Evolutionary conservation across 192 early-diverging fungal genomes (phyloP), one percentile per base, ranked within the genome.

Genomic region (Mortierella hygrophila): DNA sequence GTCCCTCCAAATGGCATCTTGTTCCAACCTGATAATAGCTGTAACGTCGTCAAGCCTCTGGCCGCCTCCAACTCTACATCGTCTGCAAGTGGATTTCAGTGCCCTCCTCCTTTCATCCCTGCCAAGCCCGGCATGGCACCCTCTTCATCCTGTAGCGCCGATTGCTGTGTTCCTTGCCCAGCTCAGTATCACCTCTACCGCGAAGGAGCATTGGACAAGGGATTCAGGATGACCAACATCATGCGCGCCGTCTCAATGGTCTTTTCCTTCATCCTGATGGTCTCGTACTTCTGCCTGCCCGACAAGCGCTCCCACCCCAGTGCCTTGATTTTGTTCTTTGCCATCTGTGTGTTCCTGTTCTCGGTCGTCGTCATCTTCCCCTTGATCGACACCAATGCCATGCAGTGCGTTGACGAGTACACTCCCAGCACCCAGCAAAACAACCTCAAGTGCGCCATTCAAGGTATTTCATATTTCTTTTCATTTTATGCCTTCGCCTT

Each of bases 91-190:
- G 81, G 70, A 46, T 16, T 11, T 82, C 3, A 84, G 76, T 90
- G 90, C 32, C 77, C 77, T 11, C 7, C 81, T 20, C 88, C 89
- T 3, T 91, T 90, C 29, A 68, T 90, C 41, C 54, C 52, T 29
- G 29, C 8, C 81, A 90, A 72, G 77, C 71, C 71, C 29, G 60
- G 29, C 29, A 65, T 65, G 60, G 9, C 60, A 32, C 60, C 60
- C 13, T 65, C 60, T 15, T 2, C 60, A 35, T 32, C 60, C 38
- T 92, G 91, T 68, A 49, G 32, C n/a, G 41, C 40, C 15, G 90
- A 89, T 54, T 92, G 91, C 44, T 92, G 91, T 79, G 63, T 92
- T 63, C 89, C 89, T 42, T 92, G 91, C 72, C 91, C 91, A 23
- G 87, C 82, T 13, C 88, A 89, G 63, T 81, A 92, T 70, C 80